Evolutionary conservation across 73 alveolate genomes (phyloP), one percentile per base, ranked within the genome.

Genomic region (Diophrys appendiculata): DNA sequence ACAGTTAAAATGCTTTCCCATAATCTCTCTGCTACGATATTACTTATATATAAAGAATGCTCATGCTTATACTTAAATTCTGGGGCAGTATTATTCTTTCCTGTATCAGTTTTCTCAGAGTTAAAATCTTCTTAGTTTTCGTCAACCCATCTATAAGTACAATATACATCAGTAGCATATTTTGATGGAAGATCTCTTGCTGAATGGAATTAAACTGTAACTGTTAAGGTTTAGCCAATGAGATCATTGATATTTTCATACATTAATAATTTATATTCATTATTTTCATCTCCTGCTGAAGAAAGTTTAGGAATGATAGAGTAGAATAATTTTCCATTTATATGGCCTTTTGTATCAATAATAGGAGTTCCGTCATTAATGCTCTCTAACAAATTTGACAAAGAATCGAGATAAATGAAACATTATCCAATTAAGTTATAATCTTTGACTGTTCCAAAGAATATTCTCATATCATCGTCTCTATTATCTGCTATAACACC

Each of bases 181-280:
- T 85, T 77, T 34, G 78, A 85, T 14, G 92, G 92, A 30, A 85
- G 34, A 35, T 69, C 92, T 18, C 18, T 24, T 11, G 92, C 92
- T 18, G 60, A 30, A 28, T 85, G 76, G 29, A 85, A 22, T 18
- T 34, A 76, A 22, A 85, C 29, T 22, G 25, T 52, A 3, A 85
- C 80, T 25, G 84, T 76, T 23, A 85, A 67, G 34, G 29, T 72
- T 70, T 81, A 53, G 5, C 92, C 92, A 30, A 85, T 65, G 8
- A 85, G 60, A 25, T 85, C 88, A 33, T 69, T 43, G 33, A 85
- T 56, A 23, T 73, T 68, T 24, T 78, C 73, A 27, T 77, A 65
- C 52, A 67, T 68, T 0, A 77, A 68, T 27, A 85, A 27, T 28
- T 78, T 53, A 18, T 31, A 32, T 56, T 77, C 72, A 1, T 67